Percentiles rank a stretch among this genome's conserved stretches.
phyloP scores from a whole-genome alignment of 139 green algal species.

The Microglena sp. region DNA sequence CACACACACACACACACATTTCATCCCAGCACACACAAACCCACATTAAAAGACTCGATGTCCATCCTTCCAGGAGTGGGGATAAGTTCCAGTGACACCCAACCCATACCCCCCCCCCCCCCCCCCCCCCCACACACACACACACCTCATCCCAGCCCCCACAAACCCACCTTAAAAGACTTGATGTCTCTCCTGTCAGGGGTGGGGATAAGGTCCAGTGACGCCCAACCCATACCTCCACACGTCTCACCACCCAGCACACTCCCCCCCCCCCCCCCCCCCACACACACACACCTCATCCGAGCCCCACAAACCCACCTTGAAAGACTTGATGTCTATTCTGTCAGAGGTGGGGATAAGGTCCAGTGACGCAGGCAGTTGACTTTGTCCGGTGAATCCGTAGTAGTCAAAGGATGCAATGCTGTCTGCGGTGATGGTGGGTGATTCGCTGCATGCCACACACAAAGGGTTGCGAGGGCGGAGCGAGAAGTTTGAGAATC shows the following conservation, averaged over 20 bases:
- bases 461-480: constrained; percentile 42
- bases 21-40: no score
- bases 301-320: neutral
- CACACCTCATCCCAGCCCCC: neutral
- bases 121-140: neutral
- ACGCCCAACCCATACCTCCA: no score
- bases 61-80: no score
- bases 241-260: no score
- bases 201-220: no score
- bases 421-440: constrained; percentile 34
- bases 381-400: constrained; percentile 15
- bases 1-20: no score
- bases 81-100: no score
- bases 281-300: neutral
- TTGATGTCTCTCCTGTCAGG: no score
- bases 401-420: constrained; percentile 6
- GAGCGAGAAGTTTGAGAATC: constrained; percentile 70
- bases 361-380: constrained; percentile 26
- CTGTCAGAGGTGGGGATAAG: constrained; percentile 31
- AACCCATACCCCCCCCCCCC: no score
- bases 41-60: no score
- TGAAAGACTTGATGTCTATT: neutral
- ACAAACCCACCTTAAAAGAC: neutral
- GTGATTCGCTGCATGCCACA: constrained; percentile 45
- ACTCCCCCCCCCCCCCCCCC: no score